Percentiles rank a stretch among this genome's conserved stretches.
phyloP scores from a whole-genome alignment of 2,329 filamentous ascomycete genomes.

The Aspergillus versicolor region DNA sequence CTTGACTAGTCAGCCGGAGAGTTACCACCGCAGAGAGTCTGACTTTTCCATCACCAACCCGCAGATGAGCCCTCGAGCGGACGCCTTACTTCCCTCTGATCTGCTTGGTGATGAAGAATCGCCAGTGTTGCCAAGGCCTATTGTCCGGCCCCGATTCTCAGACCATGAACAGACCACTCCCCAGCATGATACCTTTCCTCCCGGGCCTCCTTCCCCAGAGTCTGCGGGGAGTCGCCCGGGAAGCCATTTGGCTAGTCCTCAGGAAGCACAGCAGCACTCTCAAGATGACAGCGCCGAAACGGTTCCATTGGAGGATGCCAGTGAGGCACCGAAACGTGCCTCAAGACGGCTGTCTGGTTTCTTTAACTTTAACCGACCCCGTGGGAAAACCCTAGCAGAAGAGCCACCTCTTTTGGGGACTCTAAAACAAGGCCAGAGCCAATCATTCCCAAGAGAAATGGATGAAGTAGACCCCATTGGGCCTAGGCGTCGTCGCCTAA shows the following conservation, averaged over 20 bases:
- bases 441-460: conserved; percentile 60
- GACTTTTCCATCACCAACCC: conserved; percentile 58
- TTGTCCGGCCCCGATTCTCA: conserved; percentile 29
- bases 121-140: conserved; percentile 33
- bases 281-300: conserved; percentile 39
- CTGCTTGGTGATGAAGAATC: conserved; percentile 58
- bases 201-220: conserved; percentile 44
- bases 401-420: conserved; percentile 58
- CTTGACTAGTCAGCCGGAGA: conserved; percentile 39
- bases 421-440: conserved; percentile 60
- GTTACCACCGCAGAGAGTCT: conserved; percentile 48
- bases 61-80: conserved; percentile 64
- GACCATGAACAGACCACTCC: conserved; percentile 29
- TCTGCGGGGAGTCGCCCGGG: conserved; percentile 45
- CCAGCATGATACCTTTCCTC: conserved; percentile 33
- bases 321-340: conserved; percentile 42
- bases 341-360: conserved; percentile 57
- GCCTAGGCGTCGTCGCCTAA: conserved; percentile 53
- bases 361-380: conserved; percentile 58
- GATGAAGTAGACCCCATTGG: conserved; percentile 53
- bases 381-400: conserved; percentile 60
- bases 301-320: conserved; percentile 30
- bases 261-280: conserved; percentile 35
- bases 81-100: conserved; percentile 60
- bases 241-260: conserved; percentile 49